Evolutionary conservation across 495 filamentous ascomycete genomes (phyloP), one percentile per base, ranked within the genome.

Genomic region (Penicillium nucicola): DNA sequence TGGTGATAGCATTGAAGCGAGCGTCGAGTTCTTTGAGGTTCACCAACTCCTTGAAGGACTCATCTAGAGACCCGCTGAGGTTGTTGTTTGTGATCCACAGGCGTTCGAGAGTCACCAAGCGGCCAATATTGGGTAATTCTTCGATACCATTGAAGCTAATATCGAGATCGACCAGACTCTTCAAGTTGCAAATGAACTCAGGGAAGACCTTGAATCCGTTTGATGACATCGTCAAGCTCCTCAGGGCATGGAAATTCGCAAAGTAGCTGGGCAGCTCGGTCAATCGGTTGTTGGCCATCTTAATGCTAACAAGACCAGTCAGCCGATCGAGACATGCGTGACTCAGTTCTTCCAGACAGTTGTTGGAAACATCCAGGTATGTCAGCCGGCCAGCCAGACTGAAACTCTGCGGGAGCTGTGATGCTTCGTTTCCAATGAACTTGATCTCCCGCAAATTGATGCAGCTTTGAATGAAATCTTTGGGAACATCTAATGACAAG

Each of bases 51-150:
- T 74, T 76, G 66, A 97, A 86, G 0, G 82, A 80, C 3, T 79
- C 72, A 23, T 89, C 84, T 36, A 97, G 82, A 10, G 81, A 67
- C 3, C 90, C 90, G 15, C 80, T 72, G 4, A 97, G 73, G 42
- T 84, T 84, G 64, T 99, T 99, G 70, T 97, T 99, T 0, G 93
- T 97, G 60, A 95, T 90, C 75, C 90, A 92, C 32, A 99, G 79
- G 39, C 91, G 83, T 68, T 97, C 95, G 36, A 99, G 74, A 25
- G 80, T 84, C 11, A 71, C 80, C 47, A 99, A 69, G 44, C 82
- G 79, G 7, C 91, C 90, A 55, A 99, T 85, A 42, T 87, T 81
- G 1, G 90, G 90, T 22, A 97, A 69, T 51, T 62, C 77, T 34
- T 79, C 75, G 42, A 99, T 96, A 12, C 82, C 79, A 60, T 99